Evolutionary conservation across 768 basidiomycete genomes (phyloP), one percentile per base, ranked within the genome.

Genomic region (Xerocomellus chrysenteron): DNA sequence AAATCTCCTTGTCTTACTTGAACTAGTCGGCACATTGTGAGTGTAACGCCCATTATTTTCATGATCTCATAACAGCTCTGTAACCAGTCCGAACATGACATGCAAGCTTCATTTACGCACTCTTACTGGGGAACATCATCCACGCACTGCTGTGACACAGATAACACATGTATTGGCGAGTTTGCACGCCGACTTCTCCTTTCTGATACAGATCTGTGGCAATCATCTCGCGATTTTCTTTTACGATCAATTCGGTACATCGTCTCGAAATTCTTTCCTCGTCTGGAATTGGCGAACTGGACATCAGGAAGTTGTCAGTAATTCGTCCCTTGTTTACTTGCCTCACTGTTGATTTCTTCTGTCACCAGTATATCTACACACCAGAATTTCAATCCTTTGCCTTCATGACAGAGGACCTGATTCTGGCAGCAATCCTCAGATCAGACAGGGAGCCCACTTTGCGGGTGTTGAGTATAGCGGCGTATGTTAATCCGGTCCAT

Each of bases 261-360:
- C 49, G 2, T 45, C 44, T 40, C 24, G 35, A 14, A 55, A 58
- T 21, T 58, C 52, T 28, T 66, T 75, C 2, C 45, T 68, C n/a
- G 50, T 76, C 21, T 75, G 69, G 73, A 62, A 75, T 39, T 75
- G 74, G 75, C 65, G 62, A 49, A 72, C 55, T 36, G 73, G 73
- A 17, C 44, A 43, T 4, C 50, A 62, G 14, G 54, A 70, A 58
- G 58, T 70, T 19, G 74, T 75, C n/a, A 57, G 66, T 68, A 11
- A 24, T 52, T 17, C 16, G 0, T 39, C 39, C 14, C 19, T 40
- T 54, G 19, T 35, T 41, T 47, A 1, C 21, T 24, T 37, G 6
- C 17, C 21, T 49, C 28, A 6, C 21, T 26, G 19, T 42, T 60
- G 24, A 68, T 50, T 26, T 40, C 32, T 55, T 50, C 35, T 8